These are phyloP conservation scores for Globisporangium sylvaticum DNA, from an alignment of 352 stramenopile genomes.

Conservation along the genomic window DNA sequence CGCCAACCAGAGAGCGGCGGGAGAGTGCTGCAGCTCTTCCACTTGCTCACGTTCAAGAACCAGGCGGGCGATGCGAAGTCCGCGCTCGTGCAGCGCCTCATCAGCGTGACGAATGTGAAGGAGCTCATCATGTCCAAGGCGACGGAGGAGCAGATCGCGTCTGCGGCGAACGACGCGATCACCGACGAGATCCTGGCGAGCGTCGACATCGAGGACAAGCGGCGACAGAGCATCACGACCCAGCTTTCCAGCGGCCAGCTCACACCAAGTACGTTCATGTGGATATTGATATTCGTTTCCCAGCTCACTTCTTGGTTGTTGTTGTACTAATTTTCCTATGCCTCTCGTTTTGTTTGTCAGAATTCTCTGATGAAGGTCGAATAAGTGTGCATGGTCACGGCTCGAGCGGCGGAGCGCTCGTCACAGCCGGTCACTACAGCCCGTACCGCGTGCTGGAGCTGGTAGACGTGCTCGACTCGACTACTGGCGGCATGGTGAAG, in stretches of 20 bases:
- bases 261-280: constrained; percentile 3
- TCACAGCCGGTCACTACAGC: constrained; percentile 27
- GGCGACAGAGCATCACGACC: constrained; percentile 27
- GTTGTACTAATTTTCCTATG: not conserved
- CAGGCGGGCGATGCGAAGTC: constrained; percentile 40
- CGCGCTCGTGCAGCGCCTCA: constrained; percentile 50
- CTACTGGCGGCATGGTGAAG: constrained; percentile 72
- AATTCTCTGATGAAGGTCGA: not conserved
- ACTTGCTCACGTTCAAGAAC: constrained; percentile 65
- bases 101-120: constrained; percentile 50
- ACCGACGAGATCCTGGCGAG: constrained; percentile 67
- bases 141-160: constrained; percentile 66
- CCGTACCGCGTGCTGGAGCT: constrained; percentile 71
- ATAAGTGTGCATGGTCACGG: not conserved
- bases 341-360: not conserved
- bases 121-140: constrained; percentile 62
- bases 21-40: constrained; percentile 51
- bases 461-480: constrained; percentile 72
- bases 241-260: constrained; percentile 3
- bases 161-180: constrained; percentile 66
- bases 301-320: not conserved
- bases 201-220: constrained; percentile 54
- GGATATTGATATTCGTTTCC: not conserved
- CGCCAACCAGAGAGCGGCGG: constrained; percentile 18
- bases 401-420: not conserved